A percentile compares a stretch with the other conserved stretches of the same genome.
Conservation (phyloP, 2,329 filamentous ascomycete genomes). For the Teratosphaeria pseudoeucalypti region DNA sequence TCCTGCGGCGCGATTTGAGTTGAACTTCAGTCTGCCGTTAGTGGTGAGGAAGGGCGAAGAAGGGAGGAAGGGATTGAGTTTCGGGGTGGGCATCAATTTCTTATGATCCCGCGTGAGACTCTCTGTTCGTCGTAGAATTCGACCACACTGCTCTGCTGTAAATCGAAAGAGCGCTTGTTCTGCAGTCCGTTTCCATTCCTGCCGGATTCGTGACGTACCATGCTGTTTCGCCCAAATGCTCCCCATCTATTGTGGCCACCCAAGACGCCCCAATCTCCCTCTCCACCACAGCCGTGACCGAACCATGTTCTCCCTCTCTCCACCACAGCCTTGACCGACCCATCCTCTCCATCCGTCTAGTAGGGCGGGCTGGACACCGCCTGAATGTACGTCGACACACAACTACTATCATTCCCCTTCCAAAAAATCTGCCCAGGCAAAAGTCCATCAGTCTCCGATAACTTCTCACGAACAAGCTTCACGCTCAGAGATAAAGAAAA, state of each 20-base stretch:
- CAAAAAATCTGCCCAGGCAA: constrained; percentile 22
- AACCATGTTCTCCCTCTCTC: background rate
- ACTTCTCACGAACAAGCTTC: background rate
- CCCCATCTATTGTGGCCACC: too few species aligned
- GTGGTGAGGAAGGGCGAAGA: constrained; percentile 75
- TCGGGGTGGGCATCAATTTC: constrained; percentile 96
- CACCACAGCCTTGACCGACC: too few species aligned
- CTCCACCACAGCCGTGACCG: too few species aligned
- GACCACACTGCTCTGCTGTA: background rate
- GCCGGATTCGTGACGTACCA: background rate
- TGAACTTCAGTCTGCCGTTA: constrained; percentile 88
- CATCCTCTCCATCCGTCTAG: constrained; percentile 7
- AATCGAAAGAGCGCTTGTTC: background rate
- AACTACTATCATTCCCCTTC: constrained; percentile 27
- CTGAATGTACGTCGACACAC: constrained; percentile 28
- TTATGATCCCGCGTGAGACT: constrained; percentile 44
- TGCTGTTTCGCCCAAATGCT: background rate
- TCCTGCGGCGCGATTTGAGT: constrained; percentile 82
- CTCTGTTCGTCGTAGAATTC: background rate
- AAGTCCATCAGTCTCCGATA: background rate
- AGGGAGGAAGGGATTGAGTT: constrained; percentile 78
- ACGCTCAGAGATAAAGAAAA: background rate
- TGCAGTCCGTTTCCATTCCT: background rate
- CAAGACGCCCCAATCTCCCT: too few species aligned
- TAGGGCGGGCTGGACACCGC: constrained; percentile 30